These are phyloP conservation scores for Chaetoscypha palmicola DNA, from an alignment of 2,329 filamentous ascomycete genomes.

Conservation along the genomic window DNA sequence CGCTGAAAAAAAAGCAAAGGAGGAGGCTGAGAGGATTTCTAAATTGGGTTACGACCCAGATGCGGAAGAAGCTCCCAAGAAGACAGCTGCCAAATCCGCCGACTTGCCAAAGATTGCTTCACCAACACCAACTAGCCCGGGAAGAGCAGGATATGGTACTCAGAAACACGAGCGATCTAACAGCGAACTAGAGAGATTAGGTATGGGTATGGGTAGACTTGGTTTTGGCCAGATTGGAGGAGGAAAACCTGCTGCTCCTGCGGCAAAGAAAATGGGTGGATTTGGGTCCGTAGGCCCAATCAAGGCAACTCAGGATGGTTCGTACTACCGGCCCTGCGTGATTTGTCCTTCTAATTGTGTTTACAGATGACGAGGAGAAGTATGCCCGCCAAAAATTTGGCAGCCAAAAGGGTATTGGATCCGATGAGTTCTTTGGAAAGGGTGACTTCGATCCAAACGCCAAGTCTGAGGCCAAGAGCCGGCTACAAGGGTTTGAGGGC, in stretches of 20 bases:
- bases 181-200: constrained; percentile 79
- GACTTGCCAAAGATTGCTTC: constrained; percentile 56
- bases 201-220: constrained; percentile 47
- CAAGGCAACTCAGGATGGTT: constrained; percentile 64
- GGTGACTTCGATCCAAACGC: constrained; percentile 73
- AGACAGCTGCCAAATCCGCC: constrained; percentile 30
- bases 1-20: constrained; percentile 92
- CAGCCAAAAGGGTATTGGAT: constrained; percentile 89
- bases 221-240: constrained; percentile 30
- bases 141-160: constrained; percentile 53
- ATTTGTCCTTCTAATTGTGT: too few relatives aligned
- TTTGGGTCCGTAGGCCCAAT: constrained; percentile 80
- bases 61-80: constrained; percentile 57
- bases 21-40: constrained; percentile 92
- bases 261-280: constrained; percentile 55
- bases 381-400: constrained; percentile 88
- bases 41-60: constrained; percentile 95
- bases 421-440: constrained; percentile 96
- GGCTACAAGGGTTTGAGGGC: constrained; percentile 88
- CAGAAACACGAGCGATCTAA: constrained; percentile 55
- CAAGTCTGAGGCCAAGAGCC: constrained; percentile 77
- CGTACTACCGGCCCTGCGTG: too few relatives aligned
- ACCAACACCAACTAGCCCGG: constrained; percentile 68
- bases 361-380: constrained; percentile 66
- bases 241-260: constrained; percentile 37